Evolutionary conservation across 352 stramenopile species (phyloP).

Genomic region (Globisporangium carolinianum): DNA sequence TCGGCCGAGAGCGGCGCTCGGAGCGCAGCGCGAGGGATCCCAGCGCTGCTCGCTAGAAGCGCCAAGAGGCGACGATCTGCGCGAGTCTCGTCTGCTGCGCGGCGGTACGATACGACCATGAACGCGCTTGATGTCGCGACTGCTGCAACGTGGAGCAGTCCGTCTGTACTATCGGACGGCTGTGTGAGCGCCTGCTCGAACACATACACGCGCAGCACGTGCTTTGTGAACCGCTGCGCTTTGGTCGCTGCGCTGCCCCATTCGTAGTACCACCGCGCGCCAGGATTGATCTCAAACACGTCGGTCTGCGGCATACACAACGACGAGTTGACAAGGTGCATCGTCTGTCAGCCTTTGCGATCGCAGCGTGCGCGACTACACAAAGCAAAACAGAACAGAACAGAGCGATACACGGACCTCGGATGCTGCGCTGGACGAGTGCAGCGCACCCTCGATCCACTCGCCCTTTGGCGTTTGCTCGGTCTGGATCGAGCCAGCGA

Average conservation of each 20-base stretch:
- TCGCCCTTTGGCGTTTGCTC: conserved; percentile 56
- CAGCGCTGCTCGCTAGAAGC: conserved; percentile 14
- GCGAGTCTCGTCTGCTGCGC: conserved; percentile 34
- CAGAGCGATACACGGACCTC: too few species aligned
- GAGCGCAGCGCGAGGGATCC: not conserved
- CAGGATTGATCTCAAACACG: conserved; percentile 54
- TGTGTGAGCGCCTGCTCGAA: conserved; percentile 20
- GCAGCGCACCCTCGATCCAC: conserved; percentile 44
- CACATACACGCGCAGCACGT: conserved; percentile 51
- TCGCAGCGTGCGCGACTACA: too few species aligned
- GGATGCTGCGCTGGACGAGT: conserved; percentile 1
- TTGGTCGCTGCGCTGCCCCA: conserved; percentile 64
- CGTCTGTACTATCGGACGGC: not conserved
- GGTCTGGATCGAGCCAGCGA: conserved; percentile 40
- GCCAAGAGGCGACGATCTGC: conserved; percentile 28
- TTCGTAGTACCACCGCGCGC: conserved; percentile 63
- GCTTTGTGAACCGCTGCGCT: conserved; percentile 51
- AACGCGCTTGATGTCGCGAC: conserved; percentile 43
- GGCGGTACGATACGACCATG: conserved; percentile 62
- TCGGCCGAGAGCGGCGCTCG: conserved; percentile 2
- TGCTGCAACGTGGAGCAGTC: conserved; percentile 29
- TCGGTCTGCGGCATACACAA: not conserved
- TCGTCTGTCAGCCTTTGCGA: too few species aligned
- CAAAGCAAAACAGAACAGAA: too few species aligned
- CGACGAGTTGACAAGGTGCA: too few species aligned